Percentiles rank a stretch among this genome's conserved stretches.
These are phyloP conservation scores for Wallacemonas collosoma DNA, from an alignment of 208 protist species.

Conservation along the genomic window DNA sequence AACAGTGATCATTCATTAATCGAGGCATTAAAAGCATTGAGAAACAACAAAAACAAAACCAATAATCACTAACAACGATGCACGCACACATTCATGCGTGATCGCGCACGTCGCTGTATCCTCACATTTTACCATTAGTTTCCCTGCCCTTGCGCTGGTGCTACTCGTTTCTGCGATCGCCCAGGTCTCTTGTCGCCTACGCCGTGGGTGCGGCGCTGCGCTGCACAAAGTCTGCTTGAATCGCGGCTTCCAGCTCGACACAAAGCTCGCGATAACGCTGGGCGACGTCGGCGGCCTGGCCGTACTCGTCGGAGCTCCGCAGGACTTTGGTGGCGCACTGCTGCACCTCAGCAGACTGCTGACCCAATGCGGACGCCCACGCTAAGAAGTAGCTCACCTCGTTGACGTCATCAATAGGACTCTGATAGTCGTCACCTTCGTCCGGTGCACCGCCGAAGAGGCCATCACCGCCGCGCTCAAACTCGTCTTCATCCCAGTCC, in stretches of 20 bases:
- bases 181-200: background rate
- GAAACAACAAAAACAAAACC: conserved; percentile 20
- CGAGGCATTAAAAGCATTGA: background rate
- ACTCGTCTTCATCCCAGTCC: conserved; percentile 37
- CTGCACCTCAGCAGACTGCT: conserved; percentile 27
- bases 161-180: background rate
- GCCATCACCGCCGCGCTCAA: conserved; percentile 17
- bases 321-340: conserved; percentile 21
- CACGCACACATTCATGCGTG: no score
- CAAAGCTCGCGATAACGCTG: conserved; percentile 54
- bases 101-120: no score
- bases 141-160: no score
- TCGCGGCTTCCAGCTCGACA: conserved; percentile 52
- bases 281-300: conserved; percentile 41
- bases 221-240: conserved; percentile 47
- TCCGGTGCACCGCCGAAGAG: conserved; percentile 40
- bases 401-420: conserved; percentile 87
- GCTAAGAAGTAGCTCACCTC: conserved; percentile 65
- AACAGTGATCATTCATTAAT: background rate
- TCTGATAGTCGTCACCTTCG: conserved; percentile 86
- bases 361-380: conserved; percentile 27
- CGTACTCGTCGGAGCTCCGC: conserved; percentile 33
- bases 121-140: no score
- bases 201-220: conserved; percentile 31
- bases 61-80: background rate